These are phyloP conservation scores for Sporisorium sorghi DNA, from an alignment of 1,284 basidiomycete species.

Conservation along the genomic window DNA sequence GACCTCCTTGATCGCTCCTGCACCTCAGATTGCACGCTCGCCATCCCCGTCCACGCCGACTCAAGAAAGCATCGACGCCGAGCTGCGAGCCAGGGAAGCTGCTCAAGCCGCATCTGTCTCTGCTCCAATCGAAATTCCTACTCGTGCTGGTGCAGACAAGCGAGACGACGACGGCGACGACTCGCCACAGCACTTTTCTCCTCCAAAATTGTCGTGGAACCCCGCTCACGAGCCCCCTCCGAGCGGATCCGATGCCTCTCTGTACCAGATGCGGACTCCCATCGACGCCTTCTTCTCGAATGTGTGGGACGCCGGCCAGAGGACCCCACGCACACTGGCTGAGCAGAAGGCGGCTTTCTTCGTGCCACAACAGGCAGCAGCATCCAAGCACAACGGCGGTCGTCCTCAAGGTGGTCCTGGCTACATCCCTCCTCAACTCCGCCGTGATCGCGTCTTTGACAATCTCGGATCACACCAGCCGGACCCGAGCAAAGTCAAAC, in stretches of 20 bases:
- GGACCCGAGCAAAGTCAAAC: constrained; percentile 78
- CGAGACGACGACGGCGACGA: constrained; percentile 24
- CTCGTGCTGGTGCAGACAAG: background rate
- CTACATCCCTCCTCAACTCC: constrained; percentile 74
- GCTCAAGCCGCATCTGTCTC: constrained; percentile 7
- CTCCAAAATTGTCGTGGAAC: constrained; percentile 71
- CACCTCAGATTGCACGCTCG: constrained; percentile 62
- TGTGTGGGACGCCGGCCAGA: constrained; percentile 71
- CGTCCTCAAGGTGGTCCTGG: constrained; percentile 36
- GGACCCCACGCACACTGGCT: constrained; percentile 34
- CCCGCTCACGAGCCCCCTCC: constrained; percentile 71
- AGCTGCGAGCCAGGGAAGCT: constrained; percentile 9
- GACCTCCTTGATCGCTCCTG: constrained; percentile 82
- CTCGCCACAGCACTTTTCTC: constrained; percentile 51
- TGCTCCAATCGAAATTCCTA: constrained; percentile 17
- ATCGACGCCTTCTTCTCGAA: constrained; percentile 71
- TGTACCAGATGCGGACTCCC: constrained; percentile 71
- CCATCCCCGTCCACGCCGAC: constrained; percentile 51
- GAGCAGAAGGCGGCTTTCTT: constrained; percentile 72
- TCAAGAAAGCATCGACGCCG: constrained; percentile 36
- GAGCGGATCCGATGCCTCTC: constrained; percentile 62
- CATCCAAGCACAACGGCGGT: constrained; percentile 14
- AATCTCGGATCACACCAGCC: constrained; percentile 73
- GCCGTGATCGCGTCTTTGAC: constrained; percentile 73
- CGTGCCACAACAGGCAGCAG: constrained; percentile 70